A percentile compares a stretch with the other conserved stretches of the same genome.
phyloP scores from a whole-genome alignment of 2,329 filamentous ascomycete genomes.

The Penicillium janthinellum region DNA sequence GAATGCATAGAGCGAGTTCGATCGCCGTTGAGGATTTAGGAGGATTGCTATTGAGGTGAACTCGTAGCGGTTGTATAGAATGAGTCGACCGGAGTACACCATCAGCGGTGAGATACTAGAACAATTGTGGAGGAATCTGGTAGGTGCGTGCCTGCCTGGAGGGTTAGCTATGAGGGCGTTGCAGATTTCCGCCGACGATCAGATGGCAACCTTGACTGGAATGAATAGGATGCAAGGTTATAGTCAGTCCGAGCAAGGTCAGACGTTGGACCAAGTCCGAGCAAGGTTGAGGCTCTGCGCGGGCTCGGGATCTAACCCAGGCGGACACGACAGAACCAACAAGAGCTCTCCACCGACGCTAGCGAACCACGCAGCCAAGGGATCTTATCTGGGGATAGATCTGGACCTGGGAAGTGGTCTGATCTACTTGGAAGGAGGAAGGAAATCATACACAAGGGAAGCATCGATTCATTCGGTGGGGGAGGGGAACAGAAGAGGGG shows the following conservation, averaged over 20 bases:
- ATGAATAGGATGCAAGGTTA: neutral
- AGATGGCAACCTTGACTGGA: neutral
- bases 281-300: conserved; percentile 4
- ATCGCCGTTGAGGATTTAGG: neutral
- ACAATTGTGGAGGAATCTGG: neutral
- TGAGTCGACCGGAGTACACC: neutral
- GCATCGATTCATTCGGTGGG: neutral
- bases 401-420: neutral
- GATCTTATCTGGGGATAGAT: neutral
- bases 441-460: neutral
- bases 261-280: neutral
- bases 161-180: neutral
- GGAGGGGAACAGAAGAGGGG: conserved; percentile 18
- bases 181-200: neutral
- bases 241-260: neutral
- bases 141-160: neutral
- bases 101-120: neutral
- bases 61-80: neutral
- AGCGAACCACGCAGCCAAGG: neutral
- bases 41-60: neutral
- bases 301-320: conserved; percentile 5
- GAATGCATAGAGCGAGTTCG: conserved; percentile 11
- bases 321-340: conserved; percentile 1
- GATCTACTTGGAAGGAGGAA: neutral
- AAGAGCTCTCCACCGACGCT: conserved; percentile 1